Evolutionary conservation across 164 flowering plant species (phyloP).

Genomic region (Hamamelis virginiana): DNA sequence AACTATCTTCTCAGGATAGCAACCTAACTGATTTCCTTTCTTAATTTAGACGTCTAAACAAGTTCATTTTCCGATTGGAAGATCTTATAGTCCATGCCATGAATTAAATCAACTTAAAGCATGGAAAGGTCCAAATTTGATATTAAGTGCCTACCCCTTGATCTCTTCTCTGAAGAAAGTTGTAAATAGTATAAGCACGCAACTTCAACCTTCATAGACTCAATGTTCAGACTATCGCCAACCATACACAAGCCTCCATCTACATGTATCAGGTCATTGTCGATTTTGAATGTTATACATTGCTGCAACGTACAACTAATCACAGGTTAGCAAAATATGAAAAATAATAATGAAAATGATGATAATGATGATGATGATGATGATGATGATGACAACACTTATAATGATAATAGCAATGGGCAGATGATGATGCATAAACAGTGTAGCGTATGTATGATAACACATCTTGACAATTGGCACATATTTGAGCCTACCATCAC

Average conservation of each 20-base stretch:
- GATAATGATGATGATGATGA: background rate
- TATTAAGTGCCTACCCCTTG: constrained; percentile 50
- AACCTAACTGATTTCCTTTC: background rate
- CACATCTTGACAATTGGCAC: background rate
- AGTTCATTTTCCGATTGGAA: background rate
- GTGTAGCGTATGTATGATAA: background rate
- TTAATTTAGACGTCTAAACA: background rate
- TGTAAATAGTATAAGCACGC: constrained; percentile 79
- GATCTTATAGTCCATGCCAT: background rate
- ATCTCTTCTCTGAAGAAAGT: constrained; percentile 64
- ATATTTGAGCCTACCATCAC: background rate
- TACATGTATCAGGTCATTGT: constrained; percentile 41
- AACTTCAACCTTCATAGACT: constrained; percentile 62
- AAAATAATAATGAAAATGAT: background rate
- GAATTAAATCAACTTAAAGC: background rate
- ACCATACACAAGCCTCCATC: constrained; percentile 32
- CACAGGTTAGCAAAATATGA: constrained; percentile 12
- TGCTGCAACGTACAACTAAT: constrained; percentile 37
- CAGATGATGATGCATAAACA: background rate
- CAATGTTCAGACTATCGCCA: constrained; percentile 42
- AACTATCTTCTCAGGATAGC: too few species aligned
- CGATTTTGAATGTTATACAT: constrained; percentile 55
- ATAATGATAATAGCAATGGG: background rate
- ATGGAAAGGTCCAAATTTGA: background rate
- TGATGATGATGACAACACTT: background rate